phyloP scores from a whole-genome alignment of 1,139 yeast genomes.

The Debaryomycetaceae sp. region DNA sequence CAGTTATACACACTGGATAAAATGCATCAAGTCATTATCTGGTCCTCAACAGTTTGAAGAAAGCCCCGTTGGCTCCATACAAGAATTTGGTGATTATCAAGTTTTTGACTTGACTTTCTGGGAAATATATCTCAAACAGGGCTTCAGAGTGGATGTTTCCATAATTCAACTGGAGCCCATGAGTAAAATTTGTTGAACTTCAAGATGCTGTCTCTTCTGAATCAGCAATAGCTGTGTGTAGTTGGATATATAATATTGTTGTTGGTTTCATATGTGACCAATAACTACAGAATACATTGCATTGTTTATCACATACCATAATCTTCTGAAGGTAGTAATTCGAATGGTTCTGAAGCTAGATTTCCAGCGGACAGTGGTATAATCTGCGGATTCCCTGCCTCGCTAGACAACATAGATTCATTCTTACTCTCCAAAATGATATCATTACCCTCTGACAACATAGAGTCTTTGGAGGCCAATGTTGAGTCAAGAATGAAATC shows the following conservation, averaged over 20 bases:
- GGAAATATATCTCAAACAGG: constrained; percentile 41
- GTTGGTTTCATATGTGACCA: not conserved
- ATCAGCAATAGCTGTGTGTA: not conserved
- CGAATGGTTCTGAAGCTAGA: constrained; percentile 8
- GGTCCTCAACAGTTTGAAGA: constrained; percentile 13
- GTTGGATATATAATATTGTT: not conserved
- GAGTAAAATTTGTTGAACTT: constrained; percentile 8
- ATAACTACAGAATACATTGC: constrained; percentile 1
- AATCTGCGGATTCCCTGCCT: not conserved
- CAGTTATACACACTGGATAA: constrained; percentile 36
- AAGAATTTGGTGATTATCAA: constrained; percentile 41
- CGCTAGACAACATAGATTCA: constrained; percentile 1
- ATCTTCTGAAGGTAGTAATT: constrained; percentile 4
- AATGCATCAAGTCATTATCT: constrained; percentile 22
- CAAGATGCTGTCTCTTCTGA: not conserved
- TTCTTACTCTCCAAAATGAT: not conserved
- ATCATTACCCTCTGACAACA: not conserved
- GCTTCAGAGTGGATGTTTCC: constrained; percentile 33
- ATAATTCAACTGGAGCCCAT: constrained; percentile 32
- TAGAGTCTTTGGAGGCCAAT: not conserved
- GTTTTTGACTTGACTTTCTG: constrained; percentile 43
- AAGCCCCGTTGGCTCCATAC: constrained; percentile 8
- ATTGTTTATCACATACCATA: constrained; percentile 1
- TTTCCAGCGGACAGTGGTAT: not conserved
- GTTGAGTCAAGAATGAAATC: not conserved